phyloP scores from a whole-genome alignment of 2,329 filamentous ascomycete genomes.

The Thermoascus crustaceus region DNA sequence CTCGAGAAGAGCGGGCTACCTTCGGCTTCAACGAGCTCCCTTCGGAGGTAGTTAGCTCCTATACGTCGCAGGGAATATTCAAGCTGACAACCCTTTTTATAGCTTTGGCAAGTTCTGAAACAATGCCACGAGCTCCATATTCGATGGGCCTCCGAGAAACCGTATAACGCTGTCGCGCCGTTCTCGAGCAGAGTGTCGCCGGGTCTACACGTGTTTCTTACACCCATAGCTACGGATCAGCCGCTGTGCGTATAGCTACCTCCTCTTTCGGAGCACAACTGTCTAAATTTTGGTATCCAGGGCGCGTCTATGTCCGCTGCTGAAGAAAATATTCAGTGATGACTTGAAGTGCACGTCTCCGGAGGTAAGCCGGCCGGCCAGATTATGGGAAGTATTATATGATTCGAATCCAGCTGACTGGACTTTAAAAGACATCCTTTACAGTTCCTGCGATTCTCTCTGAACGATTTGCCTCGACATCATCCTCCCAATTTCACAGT shows the following conservation, averaged over 20 bases:
- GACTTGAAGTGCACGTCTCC: slow-evolving; percentile 48
- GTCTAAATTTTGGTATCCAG: slow-evolving; percentile 20
- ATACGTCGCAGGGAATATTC: slow-evolving; percentile 4
- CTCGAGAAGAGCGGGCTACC: slow-evolving; percentile 72
- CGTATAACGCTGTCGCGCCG: slow-evolving; percentile 57
- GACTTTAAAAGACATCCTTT: slow-evolving; percentile 47
- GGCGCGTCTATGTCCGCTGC: slow-evolving; percentile 47
- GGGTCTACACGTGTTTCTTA: slow-evolving; percentile 74
- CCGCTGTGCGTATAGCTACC: slow-evolving; percentile 22
- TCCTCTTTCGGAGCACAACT: slow-evolving; percentile 5
- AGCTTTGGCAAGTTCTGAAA: slow-evolving; percentile 55
- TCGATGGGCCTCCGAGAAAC: slow-evolving; percentile 59
- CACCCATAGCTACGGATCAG: slow-evolving; percentile 41
- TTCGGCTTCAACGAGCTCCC: slow-evolving; percentile 67
- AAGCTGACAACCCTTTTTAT: slow-evolving; percentile 5
- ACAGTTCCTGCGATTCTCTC: slow-evolving; percentile 49
- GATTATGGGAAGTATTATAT: slow-evolving; percentile 1
- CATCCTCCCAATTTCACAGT: slow-evolving; percentile 64
- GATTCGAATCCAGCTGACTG: not conserved
- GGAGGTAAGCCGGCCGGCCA: slow-evolving; percentile 30
- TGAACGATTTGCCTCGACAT: slow-evolving; percentile 53
- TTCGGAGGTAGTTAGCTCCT: slow-evolving; percentile 41
- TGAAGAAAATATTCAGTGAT: slow-evolving; percentile 51
- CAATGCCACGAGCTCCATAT: slow-evolving; percentile 66
- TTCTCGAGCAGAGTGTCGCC: slow-evolving; percentile 68